Conservation (phyloP, 2,329 filamentous ascomycete species). For the Emericellopsis atlantica region DNA sequence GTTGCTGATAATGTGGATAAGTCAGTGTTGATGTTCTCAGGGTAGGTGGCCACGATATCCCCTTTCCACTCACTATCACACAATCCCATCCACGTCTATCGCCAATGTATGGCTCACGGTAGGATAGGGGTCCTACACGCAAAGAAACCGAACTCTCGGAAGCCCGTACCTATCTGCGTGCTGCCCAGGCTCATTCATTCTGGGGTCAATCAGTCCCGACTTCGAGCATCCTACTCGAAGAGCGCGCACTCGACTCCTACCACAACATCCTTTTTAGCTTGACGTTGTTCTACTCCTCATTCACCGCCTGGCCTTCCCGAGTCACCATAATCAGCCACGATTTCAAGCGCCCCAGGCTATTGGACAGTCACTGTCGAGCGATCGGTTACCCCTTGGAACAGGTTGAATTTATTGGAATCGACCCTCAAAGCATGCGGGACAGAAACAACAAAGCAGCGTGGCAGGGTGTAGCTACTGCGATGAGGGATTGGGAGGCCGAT, state of each 20-base stretch:
- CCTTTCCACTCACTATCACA: too few species aligned
- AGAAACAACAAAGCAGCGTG: conserved; percentile 24
- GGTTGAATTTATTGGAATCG: conserved; percentile 47
- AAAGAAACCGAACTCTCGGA: conserved; percentile 43
- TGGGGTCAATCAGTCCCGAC: conserved; percentile 21
- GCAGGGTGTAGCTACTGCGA: conserved; percentile 26
- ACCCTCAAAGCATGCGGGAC: conserved; percentile 38
- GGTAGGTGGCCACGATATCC: too few species aligned
- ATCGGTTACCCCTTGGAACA: conserved; percentile 37
- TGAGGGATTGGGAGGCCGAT: conserved; percentile 36
- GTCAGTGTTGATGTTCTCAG: too few species aligned
- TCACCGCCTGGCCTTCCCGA: conserved; percentile 36
- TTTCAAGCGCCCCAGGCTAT: conserved; percentile 53
- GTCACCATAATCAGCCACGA: conserved; percentile 56
- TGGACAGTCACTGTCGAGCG: conserved; percentile 51
- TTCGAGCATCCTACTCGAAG: conserved; percentile 42
- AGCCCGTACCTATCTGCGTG: conserved; percentile 47
- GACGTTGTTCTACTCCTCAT: conserved; percentile 27
- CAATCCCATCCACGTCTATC: too few species aligned
- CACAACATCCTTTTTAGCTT: conserved; percentile 75
- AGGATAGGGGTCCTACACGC: conserved; percentile 48
- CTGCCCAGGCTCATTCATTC: conserved; percentile 32
- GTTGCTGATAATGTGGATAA: conserved; percentile 16
- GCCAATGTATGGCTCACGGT: background rate
- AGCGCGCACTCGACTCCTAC: conserved; percentile 70